Evolutionary conservation across 768 basidiomycete genomes (phyloP).

Genomic region (Terana coerulea): DNA sequence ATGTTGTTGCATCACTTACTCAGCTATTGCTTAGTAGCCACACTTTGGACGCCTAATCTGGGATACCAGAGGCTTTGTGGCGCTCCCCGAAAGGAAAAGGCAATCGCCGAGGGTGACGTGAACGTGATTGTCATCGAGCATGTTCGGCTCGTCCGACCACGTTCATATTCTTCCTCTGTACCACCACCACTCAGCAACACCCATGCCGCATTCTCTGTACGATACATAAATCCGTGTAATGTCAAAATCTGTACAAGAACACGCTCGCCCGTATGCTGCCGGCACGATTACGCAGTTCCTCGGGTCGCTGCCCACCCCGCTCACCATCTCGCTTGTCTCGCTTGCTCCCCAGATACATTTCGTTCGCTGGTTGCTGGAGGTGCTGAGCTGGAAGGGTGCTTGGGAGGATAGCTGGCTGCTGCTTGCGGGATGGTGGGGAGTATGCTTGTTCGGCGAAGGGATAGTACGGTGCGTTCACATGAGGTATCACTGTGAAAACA

Average conservation of each 20-base stretch:
- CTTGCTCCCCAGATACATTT: constrained; percentile 52
- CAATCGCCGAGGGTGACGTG: background rate
- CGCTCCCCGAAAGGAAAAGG: background rate
- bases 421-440: constrained; percentile 72
- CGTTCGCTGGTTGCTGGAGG: constrained; percentile 40
- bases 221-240: background rate
- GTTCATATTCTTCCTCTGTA: background rate
- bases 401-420: constrained; percentile 65
- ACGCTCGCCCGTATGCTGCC: constrained; percentile 12
- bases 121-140: background rate
- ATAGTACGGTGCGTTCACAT: constrained; percentile 44
- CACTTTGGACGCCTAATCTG: too few species aligned
- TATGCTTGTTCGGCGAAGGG: constrained; percentile 52
- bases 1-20: too few species aligned
- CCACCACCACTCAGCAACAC: background rate
- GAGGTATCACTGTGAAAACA: background rate
- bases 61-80: background rate
- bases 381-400: constrained; percentile 52
- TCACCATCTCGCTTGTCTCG: constrained; percentile 57
- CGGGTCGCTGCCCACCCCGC: constrained; percentile 54
- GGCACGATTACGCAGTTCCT: constrained; percentile 41
- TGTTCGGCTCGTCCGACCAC: constrained; percentile 1
- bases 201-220: background rate
- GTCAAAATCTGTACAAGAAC: constrained; percentile 10
- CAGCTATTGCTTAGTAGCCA: too few species aligned